Evolutionary conservation across 2,329 filamentous ascomycete genomes (phyloP).

Genomic region (Teratosphaeria zuluensis): DNA sequence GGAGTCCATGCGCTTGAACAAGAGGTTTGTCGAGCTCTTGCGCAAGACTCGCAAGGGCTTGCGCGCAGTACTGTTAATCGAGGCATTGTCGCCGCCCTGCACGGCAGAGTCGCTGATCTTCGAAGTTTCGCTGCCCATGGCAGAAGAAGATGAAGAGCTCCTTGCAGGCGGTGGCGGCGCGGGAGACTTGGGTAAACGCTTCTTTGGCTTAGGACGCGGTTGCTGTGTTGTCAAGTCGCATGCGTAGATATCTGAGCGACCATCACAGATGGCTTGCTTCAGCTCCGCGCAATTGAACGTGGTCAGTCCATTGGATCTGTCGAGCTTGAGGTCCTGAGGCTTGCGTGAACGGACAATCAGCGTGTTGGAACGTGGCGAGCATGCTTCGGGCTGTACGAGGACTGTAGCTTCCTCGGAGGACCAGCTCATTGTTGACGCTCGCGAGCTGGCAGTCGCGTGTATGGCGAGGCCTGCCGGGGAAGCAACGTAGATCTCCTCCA

Average conservation of each 20-base stretch:
- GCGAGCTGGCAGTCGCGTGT: slow-evolving; percentile 1
- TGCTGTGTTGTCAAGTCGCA: slow-evolving; percentile 12
- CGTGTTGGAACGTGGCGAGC: slow-evolving; percentile 16
- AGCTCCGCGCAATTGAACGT: slow-evolving; percentile 12
- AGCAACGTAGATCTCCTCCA: background rate
- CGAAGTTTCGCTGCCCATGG: slow-evolving; percentile 24
- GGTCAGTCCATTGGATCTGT: slow-evolving; percentile 18
- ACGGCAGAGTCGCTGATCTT: slow-evolving; percentile 8
- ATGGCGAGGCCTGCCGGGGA: slow-evolving; percentile 1
- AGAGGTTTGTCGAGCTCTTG: slow-evolving; percentile 22
- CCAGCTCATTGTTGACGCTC: slow-evolving; percentile 3
- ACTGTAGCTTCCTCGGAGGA: slow-evolving; percentile 1
- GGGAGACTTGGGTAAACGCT: slow-evolving; percentile 1
- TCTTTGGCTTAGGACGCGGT: slow-evolving; percentile 12
- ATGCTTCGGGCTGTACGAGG: slow-evolving; percentile 8
- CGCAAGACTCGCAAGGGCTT: slow-evolving; percentile 15
- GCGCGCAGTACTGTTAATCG: slow-evolving; percentile 14
- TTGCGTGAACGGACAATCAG: slow-evolving; percentile 10
- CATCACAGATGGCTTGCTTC: slow-evolving; percentile 16
- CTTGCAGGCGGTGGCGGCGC: background rate
- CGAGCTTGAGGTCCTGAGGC: slow-evolving; percentile 14
- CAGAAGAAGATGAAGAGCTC: slow-evolving; percentile 8
- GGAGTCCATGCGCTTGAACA: slow-evolving; percentile 20
- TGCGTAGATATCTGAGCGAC: slow-evolving; percentile 9
- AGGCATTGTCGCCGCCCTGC: slow-evolving; percentile 11